Base-by-base conservation (phyloP, 495 filamentous ascomycete species). In the Polyplosphaeria fusca region DNA sequence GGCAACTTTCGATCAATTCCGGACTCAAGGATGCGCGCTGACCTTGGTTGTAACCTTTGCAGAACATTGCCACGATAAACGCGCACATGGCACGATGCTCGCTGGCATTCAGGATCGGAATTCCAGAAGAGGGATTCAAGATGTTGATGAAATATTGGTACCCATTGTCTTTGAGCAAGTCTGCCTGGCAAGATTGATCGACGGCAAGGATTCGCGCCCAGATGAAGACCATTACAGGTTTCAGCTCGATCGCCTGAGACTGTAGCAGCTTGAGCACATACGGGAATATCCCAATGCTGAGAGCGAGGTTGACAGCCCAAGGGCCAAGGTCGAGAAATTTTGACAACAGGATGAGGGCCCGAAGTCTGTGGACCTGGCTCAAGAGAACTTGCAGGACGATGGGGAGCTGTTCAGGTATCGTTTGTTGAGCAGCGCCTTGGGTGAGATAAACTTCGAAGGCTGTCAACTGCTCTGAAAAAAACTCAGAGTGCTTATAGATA, bases 61-160 rank as follows among this genome's bases (percentile, higher is more conserved):
- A 99, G 56, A 99, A 89, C 77, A 96, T 95, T 13, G 93, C 86
- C 30, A 97, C 79, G 52, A 99, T 94, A 65, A 99, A 99, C 3
- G 93, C 93, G 66, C 92, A 97, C 93, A 99, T 99, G 19, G 94
- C 92, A 66, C 92, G 87, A 71, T 99, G 94, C 69, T 96, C 92
- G 56, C 87, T 87, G 41, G 83, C 83, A 67, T 96, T 93, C 13
- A 79, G 79, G 20, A 92, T 86, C 0, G 89, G 87, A 24, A 96
- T 60, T n/a, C 79, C 83, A 30, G 89, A 87, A 12, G 79, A 78
- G 1, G 91, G 89, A 60, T 88, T 89, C 38, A 99, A 79, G 40
- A 97, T 95, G 28, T 81, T 82, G 35, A 93, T 87, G 70, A 99
- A 99, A 69, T 99, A 99, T 54, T 88, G 87, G 65, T 95, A 97